phyloP scores from a whole-genome alignment of 129 eudicot species.

The Lonicera japonica region DNA sequence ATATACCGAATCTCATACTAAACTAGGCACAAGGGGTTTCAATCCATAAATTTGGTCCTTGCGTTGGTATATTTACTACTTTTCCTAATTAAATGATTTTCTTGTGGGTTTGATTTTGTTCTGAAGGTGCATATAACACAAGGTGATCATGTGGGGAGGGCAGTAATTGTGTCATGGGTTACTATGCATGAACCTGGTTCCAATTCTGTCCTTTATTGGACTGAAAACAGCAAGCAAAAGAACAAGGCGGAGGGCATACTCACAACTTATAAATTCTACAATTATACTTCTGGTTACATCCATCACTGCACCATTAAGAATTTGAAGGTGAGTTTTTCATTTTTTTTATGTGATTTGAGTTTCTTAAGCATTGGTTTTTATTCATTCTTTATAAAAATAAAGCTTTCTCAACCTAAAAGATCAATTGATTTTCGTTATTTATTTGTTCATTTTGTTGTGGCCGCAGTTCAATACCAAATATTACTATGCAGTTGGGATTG shows the following conservation, averaged over 20 bases:
- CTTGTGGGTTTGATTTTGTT: background rate
- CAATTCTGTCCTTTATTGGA: slow-evolving; percentile 28
- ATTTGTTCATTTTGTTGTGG: background rate
- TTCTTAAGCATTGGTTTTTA: too few relatives aligned
- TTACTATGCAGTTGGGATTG: slow-evolving; percentile 55
- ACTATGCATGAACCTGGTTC: slow-evolving; percentile 40
- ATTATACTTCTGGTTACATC: slow-evolving; percentile 44
- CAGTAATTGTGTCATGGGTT: slow-evolving; percentile 47
- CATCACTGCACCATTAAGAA: slow-evolving; percentile 41
- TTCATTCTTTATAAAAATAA: too few relatives aligned
- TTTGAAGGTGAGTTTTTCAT: slow-evolving; percentile 20
- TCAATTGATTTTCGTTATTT: background rate
- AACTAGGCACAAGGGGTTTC: too few relatives aligned
- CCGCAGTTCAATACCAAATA: slow-evolving; percentile 63
- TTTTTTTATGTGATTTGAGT: background rate
- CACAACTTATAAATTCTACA: slow-evolving; percentile 31
- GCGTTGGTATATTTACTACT: background rate
- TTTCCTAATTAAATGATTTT: background rate
- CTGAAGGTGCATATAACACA: slow-evolving; percentile 48
- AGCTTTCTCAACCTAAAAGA: too few relatives aligned
- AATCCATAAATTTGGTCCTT: too few relatives aligned
- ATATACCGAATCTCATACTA: too few relatives aligned
- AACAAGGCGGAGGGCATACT: slow-evolving; percentile 18
- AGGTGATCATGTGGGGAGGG: slow-evolving; percentile 52
- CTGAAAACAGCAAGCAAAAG: slow-evolving; percentile 15